A percentile compares a stretch with the other conserved stretches of the same genome.
These are phyloP conservation scores for Candida alai DNA, from an alignment of 805 yeast species.

Conservation along the genomic window DNA sequence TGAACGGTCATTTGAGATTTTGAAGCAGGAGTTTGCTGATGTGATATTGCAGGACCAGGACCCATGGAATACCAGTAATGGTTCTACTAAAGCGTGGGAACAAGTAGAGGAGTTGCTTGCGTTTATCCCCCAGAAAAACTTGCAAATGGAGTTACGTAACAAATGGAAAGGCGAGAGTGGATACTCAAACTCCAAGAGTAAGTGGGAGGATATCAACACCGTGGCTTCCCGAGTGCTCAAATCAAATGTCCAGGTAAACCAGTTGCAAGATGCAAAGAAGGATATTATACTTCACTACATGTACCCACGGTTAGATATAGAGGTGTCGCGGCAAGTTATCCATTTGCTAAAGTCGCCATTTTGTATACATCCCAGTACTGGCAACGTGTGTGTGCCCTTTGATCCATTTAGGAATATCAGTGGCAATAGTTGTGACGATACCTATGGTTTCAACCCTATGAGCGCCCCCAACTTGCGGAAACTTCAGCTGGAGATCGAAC, in stretches of 20 bases:
- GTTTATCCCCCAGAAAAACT: conserved; percentile 57
- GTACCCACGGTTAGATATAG: conserved; percentile 91
- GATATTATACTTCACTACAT: conserved; percentile 75
- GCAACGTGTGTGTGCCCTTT: conserved; percentile 90
- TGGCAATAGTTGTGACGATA: conserved; percentile 31
- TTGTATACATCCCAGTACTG: conserved; percentile 95
- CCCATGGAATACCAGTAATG: conserved; percentile 57
- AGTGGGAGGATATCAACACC: conserved; percentile 75
- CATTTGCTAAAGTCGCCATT: conserved; percentile 95
- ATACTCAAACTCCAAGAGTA: conserved; percentile 47
- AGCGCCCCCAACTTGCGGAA: conserved; percentile 70
- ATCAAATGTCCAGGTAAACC: conserved; percentile 42
- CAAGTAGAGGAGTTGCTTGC: conserved; percentile 53
- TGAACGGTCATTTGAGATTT: conserved; percentile 65
- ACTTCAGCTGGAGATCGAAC: conserved; percentile 62
- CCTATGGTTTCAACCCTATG: conserved; percentile 67
- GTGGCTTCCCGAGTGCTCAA: conserved; percentile 47
- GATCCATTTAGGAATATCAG: conserved; percentile 43
- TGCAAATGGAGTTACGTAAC: conserved; percentile 49
- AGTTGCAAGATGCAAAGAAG: conserved; percentile 67
- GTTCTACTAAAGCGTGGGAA: conserved; percentile 44
- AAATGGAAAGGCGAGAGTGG: conserved; percentile 48
- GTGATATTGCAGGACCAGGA: conserved; percentile 77
- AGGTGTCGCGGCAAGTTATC: conserved; percentile 83
- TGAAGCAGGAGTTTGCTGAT: conserved; percentile 60